Conservation (phyloP, 176 grass and related monocot genomes). For the Poa annua region DNA sequence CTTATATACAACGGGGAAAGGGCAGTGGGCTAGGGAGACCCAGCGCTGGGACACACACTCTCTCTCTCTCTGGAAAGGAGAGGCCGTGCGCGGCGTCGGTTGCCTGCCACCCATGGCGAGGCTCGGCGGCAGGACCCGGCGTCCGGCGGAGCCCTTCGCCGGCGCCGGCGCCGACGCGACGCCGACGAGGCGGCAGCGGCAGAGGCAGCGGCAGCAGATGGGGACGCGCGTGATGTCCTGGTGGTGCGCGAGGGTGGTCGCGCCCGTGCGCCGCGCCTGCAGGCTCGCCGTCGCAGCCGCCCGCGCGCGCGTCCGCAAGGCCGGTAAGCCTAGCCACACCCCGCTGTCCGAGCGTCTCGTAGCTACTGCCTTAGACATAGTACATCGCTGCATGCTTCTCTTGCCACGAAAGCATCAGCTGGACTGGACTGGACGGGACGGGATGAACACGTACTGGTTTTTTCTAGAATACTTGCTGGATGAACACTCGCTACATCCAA, state of each 20-base stretch:
- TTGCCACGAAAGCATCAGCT: neutral
- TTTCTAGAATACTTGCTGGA: no score
- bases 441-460: no score
- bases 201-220: slow-evolving; percentile 32
- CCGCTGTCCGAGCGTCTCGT: neutral
- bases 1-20: slow-evolving; percentile 3
- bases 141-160: slow-evolving; percentile 35
- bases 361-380: neutral
- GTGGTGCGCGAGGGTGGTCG: slow-evolving; percentile 75
- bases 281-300: slow-evolving; percentile 74
- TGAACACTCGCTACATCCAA: neutral
- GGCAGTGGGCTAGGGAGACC: neutral
- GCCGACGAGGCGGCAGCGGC: neutral
- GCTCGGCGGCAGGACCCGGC: slow-evolving; percentile 36
- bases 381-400: neutral
- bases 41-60: no score
- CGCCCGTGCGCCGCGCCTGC: slow-evolving; percentile 74
- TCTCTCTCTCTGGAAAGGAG: neutral
- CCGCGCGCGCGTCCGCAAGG: slow-evolving; percentile 61
- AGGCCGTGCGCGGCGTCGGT: slow-evolving; percentile 10
- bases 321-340: slow-evolving; percentile 39
- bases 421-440: no score
- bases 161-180: neutral
- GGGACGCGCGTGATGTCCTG: slow-evolving; percentile 79
- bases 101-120: slow-evolving; percentile 44